phyloP scores from a whole-genome alignment of 129 eudicot species.

The Gnaphalium uliginosum region DNA sequence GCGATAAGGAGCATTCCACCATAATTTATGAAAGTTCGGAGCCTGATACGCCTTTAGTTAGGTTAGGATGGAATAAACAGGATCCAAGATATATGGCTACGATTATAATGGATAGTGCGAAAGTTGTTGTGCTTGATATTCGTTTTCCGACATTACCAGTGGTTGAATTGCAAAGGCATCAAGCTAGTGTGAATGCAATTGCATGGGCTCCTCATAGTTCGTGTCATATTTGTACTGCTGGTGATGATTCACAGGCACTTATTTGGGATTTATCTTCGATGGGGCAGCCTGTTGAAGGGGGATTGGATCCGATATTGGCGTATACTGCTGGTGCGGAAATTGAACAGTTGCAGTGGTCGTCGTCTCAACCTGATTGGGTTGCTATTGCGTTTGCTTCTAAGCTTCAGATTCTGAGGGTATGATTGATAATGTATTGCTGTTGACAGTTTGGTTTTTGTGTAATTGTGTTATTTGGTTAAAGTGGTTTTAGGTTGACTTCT shows the following conservation, averaged over 20 bases:
- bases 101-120: conserved; percentile 88
- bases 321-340: conserved; percentile 95
- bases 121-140: conserved; percentile 90
- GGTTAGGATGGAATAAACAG: conserved; percentile 96
- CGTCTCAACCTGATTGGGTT: conserved; percentile 98
- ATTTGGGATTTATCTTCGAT: conserved; percentile 97
- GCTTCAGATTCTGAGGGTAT: conserved; percentile 97
- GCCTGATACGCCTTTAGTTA: conserved; percentile 86
- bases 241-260: conserved; percentile 91
- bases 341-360: conserved; percentile 97
- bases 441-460: background rate
- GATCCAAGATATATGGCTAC: conserved; percentile 98
- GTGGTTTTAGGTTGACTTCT: conserved; percentile 27
- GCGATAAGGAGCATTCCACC: conserved; percentile 92
- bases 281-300: conserved; percentile 97
- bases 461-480: conserved; percentile 21
- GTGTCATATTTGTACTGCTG: conserved; percentile 94
- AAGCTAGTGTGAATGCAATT: conserved; percentile 84
- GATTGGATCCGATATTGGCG: conserved; percentile 88
- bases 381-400: conserved; percentile 92
- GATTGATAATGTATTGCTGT: conserved; percentile 26
- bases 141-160: conserved; percentile 87
- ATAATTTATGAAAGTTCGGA: conserved; percentile 88
- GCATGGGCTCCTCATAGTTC: conserved; percentile 97
- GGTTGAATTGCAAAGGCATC: conserved; percentile 91